Percentiles rank a stretch among this genome's conserved stretches.
Conservation (phyloP, 164 flowering plant species). For the Magnolia kwangsiensis region DNA sequence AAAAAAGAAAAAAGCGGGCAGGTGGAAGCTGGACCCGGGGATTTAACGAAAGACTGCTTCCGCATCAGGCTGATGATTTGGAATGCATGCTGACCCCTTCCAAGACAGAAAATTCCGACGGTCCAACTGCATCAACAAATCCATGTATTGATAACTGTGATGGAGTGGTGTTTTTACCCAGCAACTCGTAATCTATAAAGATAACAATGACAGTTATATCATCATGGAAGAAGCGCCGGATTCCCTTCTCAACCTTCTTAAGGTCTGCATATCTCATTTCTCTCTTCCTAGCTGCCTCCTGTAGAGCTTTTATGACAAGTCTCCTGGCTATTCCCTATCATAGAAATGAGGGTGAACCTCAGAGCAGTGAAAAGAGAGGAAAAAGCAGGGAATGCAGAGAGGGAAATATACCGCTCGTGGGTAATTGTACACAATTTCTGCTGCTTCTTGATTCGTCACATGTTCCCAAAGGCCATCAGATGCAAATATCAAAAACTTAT, state of each 20-base stretch:
- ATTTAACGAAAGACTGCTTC: background rate
- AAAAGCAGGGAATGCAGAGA: background rate
- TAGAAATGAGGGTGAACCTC: background rate
- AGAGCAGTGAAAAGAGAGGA: background rate
- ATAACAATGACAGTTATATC: conserved; percentile 77
- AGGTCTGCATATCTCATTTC: conserved; percentile 49
- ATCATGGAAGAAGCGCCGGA: conserved; percentile 60
- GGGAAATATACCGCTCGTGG: conserved; percentile 46
- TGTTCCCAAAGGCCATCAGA: conserved; percentile 96
- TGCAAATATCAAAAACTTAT: conserved; percentile 76
- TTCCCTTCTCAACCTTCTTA: conserved; percentile 44
- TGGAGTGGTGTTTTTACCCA: conserved; percentile 19
- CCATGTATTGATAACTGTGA: conserved; percentile 53
- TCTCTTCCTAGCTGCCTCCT: conserved; percentile 54
- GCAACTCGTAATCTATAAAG: conserved; percentile 57
- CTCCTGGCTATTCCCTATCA: conserved; percentile 74
- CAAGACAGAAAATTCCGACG: conserved; percentile 42
- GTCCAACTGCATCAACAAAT: conserved; percentile 40
- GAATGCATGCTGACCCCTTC: conserved; percentile 22
- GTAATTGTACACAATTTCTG: conserved; percentile 48
- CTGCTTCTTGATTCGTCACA: conserved; percentile 68
- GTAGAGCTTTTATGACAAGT: conserved; percentile 51
- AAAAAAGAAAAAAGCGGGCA: too few relatives aligned
- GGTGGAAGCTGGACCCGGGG: background rate
- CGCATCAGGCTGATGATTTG: background rate